These are phyloP conservation scores for Lodderomyces oxycetoniae DNA, from an alignment of 1,139 yeast species.

Conservation along the genomic window DNA sequence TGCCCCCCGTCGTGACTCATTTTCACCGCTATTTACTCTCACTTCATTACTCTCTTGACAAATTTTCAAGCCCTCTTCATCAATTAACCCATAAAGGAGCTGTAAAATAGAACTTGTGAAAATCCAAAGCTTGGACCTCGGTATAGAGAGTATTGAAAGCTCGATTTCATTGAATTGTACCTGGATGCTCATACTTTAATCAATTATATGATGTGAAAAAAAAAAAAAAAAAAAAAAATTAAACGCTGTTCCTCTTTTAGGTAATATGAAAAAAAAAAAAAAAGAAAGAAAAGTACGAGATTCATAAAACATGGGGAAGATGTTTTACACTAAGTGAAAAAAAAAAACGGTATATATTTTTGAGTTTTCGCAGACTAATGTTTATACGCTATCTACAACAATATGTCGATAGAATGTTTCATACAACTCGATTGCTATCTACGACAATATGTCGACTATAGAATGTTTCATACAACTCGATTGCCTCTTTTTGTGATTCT, in stretches of 20 bases:
- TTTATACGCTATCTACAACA: slow-evolving; percentile 1
- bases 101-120: slow-evolving; percentile 44
- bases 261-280: too few species aligned
- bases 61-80: slow-evolving; percentile 14
- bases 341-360: not conserved
- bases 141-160: slow-evolving; percentile 45
- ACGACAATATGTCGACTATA: slow-evolving; percentile 17
- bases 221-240: not conserved
- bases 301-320: too few species aligned
- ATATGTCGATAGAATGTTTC: slow-evolving; percentile 58
- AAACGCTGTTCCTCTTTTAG: not conserved
- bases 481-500: slow-evolving; percentile 91
- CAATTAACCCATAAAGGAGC: slow-evolving; percentile 28
- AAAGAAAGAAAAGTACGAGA: not conserved
- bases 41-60: slow-evolving; percentile 11
- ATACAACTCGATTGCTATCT: slow-evolving; percentile 89
- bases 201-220: not conserved
- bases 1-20: too few species aligned
- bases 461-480: slow-evolving; percentile 93
- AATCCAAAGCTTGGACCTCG: slow-evolving; percentile 47
- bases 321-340: too few species aligned
- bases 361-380: not conserved
- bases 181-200: slow-evolving; percentile 27
- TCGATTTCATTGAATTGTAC: slow-evolving; percentile 42
- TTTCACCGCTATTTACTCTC: too few species aligned